phyloP scores from a whole-genome alignment of 768 basidiomycete species.

The Calocera cornea region DNA sequence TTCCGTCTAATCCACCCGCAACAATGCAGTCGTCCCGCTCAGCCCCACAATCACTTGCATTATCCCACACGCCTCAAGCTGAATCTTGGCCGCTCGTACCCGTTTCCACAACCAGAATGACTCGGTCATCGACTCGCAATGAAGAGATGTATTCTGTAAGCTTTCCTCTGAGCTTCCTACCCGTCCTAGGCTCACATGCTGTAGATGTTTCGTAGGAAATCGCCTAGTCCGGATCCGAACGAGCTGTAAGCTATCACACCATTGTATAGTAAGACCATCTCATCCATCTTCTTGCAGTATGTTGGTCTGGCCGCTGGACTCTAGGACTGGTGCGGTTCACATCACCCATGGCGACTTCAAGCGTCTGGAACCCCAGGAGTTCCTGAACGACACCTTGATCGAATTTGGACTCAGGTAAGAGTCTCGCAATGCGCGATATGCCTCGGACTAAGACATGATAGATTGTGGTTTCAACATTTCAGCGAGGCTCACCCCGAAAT shows the following conservation, averaged over 20 bases:
- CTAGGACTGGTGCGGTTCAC: conserved; percentile 58
- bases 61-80: neutral
- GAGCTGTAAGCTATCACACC: conserved; percentile 40
- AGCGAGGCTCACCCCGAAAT: conserved; percentile 42
- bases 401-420: conserved; percentile 88
- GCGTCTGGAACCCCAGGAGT: conserved; percentile 67
- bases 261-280: neutral
- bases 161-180: neutral
- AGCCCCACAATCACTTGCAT: neutral
- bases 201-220: neutral
- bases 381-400: conserved; percentile 89
- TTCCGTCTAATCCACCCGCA: neutral
- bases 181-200: neutral
- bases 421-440: neutral
- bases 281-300: conserved; percentile 34
- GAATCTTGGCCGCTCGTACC: neutral
- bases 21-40: neutral
- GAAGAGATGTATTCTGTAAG: neutral
- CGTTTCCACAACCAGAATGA: neutral
- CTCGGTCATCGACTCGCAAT: neutral
- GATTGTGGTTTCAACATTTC: conserved; percentile 55
- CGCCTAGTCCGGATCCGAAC: conserved; percentile 31
- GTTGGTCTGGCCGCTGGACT: conserved; percentile 52
- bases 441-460: conserved; percentile 20
- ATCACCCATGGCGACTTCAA: conserved; percentile 66